Conservation (phyloP, 371 early-diverging fungal genomes). For the Synchytrium microbalum region DNA sequence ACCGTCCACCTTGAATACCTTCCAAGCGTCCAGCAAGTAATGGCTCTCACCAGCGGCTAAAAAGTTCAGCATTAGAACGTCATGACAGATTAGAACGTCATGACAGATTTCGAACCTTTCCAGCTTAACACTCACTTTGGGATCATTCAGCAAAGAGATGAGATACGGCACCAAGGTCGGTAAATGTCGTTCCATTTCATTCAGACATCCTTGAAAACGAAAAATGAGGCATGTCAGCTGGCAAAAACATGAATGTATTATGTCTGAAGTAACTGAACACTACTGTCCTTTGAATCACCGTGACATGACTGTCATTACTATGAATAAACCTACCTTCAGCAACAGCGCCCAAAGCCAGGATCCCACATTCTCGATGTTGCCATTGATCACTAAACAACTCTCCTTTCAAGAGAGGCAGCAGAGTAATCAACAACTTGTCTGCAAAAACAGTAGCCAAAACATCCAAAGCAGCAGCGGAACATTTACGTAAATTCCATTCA, state of each 20-base stretch:
- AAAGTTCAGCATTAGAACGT: constrained; percentile 2
- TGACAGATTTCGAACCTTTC: constrained; percentile 2
- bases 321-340: constrained; percentile 63
- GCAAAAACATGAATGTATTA: background rate
- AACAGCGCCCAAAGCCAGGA: constrained; percentile 93
- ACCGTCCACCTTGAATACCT: constrained; percentile 82
- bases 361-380: constrained; percentile 87
- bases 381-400: constrained; percentile 76
- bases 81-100: too few relatives aligned
- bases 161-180: constrained; percentile 80
- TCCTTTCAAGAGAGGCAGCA: constrained; percentile 80
- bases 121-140: constrained; percentile 44
- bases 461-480: constrained; percentile 92
- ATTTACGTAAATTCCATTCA: constrained; percentile 96
- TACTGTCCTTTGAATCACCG: too few relatives aligned
- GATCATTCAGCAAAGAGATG: constrained; percentile 65
- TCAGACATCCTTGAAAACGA: constrained; percentile 49
- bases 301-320: constrained; percentile 8
- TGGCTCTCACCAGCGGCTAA: constrained; percentile 23
- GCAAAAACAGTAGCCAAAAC: constrained; percentile 81
- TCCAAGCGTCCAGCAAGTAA: constrained; percentile 95
- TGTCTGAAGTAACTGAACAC: too few relatives aligned
- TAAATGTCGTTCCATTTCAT: constrained; percentile 82
- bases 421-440: constrained; percentile 54
- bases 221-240: background rate